These are phyloP conservation scores for Fusarium mangiferae DNA, from an alignment of 2,329 filamentous ascomycete species.

Conservation along the genomic window DNA sequence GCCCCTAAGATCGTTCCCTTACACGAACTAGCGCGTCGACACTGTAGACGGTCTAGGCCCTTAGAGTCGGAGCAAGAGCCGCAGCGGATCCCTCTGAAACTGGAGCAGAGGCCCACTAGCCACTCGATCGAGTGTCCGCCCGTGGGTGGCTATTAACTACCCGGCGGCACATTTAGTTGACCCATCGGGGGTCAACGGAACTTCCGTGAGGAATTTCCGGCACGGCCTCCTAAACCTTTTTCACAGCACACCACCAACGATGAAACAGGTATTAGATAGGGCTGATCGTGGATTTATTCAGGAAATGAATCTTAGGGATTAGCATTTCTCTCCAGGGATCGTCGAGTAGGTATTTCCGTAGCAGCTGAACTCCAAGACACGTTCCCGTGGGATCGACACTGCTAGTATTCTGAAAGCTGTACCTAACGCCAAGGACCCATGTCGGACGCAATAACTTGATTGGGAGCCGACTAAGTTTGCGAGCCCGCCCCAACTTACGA, in stretches of 20 bases:
- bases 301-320: neutral
- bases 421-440: neutral
- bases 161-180: neutral
- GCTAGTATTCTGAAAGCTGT: neutral
- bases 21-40: neutral
- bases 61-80: neutral
- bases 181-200: neutral
- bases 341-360: neutral
- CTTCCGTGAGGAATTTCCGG: neutral
- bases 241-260: neutral
- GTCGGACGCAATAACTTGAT: neutral
- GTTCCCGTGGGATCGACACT: neutral
- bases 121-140: neutral
- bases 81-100: neutral
- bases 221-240: neutral
- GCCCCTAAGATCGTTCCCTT: neutral
- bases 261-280: neutral
- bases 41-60: neutral
- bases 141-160: neutral
- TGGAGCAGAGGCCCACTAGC: neutral
- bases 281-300: neutral
- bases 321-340: neutral
- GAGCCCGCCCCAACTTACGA: neutral
- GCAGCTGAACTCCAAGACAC: neutral
- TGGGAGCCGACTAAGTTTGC: neutral